These are phyloP conservation scores for Neurospora hispaniola DNA, from an alignment of 495 filamentous ascomycete genomes.

Conservation along the genomic window DNA sequence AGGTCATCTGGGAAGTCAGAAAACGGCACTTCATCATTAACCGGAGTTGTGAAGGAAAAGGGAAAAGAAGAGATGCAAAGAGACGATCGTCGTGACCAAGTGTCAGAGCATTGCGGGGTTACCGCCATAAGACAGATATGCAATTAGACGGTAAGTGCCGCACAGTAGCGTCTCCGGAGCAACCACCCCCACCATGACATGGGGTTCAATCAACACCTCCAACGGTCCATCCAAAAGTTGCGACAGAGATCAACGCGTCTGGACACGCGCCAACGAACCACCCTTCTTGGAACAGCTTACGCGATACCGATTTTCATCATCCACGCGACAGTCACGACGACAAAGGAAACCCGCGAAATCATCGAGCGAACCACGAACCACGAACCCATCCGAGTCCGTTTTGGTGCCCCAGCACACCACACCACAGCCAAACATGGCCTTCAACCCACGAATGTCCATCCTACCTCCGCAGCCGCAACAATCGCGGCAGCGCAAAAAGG, in stretches of 20 bases:
- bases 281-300: neutral
- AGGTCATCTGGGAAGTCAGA: neutral
- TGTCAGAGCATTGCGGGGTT: neutral
- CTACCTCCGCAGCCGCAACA: constrained; percentile 47
- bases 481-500: constrained; percentile 53
- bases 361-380: neutral
- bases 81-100: neutral
- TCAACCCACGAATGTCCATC: constrained; percentile 72
- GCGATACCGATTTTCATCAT: neutral
- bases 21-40: neutral
- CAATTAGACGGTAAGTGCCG: neutral
- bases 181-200: neutral
- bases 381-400: neutral
- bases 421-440: constrained; percentile 42
- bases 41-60: neutral
- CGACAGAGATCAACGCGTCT: neutral
- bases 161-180: neutral
- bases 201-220: neutral
- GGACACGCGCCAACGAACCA: neutral
- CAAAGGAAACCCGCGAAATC: neutral
- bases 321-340: neutral
- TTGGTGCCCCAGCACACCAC: neutral
- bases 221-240: neutral
- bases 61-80: neutral
- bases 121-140: neutral